phyloP scores from a whole-genome alignment of 495 filamentous ascomycete genomes.

The Penicillium manginii region DNA sequence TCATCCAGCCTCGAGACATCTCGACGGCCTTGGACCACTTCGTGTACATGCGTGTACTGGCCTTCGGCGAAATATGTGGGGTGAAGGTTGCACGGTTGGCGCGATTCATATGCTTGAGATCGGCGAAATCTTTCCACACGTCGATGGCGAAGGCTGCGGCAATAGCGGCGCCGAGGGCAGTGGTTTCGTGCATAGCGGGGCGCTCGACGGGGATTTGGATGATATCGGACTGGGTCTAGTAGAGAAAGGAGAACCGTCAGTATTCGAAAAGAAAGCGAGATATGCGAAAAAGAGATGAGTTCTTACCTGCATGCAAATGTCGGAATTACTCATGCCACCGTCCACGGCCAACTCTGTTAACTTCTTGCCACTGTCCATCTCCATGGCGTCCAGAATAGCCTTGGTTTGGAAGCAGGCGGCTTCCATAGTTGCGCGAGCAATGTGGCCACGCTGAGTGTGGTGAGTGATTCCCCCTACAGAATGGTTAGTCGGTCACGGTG shows the following conservation, averaged over 20 bases:
- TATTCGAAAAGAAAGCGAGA: background rate
- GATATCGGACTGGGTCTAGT: slow-evolving; percentile 85
- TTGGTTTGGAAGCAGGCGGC: slow-evolving; percentile 95
- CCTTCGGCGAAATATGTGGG: slow-evolving; percentile 62
- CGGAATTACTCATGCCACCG: slow-evolving; percentile 92
- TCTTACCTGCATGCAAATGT: slow-evolving; percentile 88
- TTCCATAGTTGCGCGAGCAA: slow-evolving; percentile 92
- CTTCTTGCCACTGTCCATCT: slow-evolving; percentile 80
- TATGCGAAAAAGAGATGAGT: background rate
- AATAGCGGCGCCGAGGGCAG: slow-evolving; percentile 90
- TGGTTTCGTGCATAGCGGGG: slow-evolving; percentile 92
- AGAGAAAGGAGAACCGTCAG: slow-evolving; percentile 17
- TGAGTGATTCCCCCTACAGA: slow-evolving; percentile 81
- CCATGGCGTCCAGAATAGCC: slow-evolving; percentile 94
- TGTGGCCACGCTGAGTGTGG: slow-evolving; percentile 86
- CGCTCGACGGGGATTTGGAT: slow-evolving; percentile 87
- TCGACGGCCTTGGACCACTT: slow-evolving; percentile 87
- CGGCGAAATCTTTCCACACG: slow-evolving; percentile 79
- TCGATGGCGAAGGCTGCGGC: slow-evolving; percentile 86
- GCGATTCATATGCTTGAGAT: slow-evolving; percentile 78
- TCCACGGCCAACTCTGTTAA: slow-evolving; percentile 83
- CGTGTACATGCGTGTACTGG: slow-evolving; percentile 70
- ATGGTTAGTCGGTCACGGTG: slow-evolving; percentile 6
- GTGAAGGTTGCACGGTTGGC: slow-evolving; percentile 74
- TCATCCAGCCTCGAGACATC: slow-evolving; percentile 85